Conservation (phyloP, 2,329 filamentous ascomycete species). For the Xylariales sp. region DNA sequence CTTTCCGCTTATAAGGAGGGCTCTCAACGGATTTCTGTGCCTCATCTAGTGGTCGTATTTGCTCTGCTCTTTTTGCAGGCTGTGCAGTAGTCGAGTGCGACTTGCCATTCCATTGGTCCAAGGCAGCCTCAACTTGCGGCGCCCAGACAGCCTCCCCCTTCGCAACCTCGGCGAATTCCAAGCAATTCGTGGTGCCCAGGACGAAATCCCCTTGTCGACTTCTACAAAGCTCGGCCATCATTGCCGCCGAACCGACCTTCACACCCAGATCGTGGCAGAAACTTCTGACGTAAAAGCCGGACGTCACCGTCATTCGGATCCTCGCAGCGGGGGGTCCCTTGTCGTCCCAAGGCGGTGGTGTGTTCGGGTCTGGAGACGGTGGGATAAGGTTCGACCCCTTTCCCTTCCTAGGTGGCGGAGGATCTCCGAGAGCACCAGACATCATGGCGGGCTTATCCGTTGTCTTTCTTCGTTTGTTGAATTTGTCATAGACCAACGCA, state of each 20-base stretch:
- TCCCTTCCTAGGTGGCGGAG: conserved; percentile 38
- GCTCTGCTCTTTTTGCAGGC: conserved; percentile 4
- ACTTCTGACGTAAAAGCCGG: conserved; percentile 93
- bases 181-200: conserved; percentile 63
- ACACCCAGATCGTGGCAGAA: conserved; percentile 87
- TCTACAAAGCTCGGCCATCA: conserved; percentile 82
- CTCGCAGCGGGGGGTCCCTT: conserved; percentile 70
- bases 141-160: conserved; percentile 80
- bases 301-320: conserved; percentile 87
- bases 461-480: conserved; percentile 32
- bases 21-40: conserved; percentile 9
- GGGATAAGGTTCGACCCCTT: conserved; percentile 52
- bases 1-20: conserved; percentile 11
- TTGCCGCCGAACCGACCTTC: conserved; percentile 72
- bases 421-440: conserved; percentile 52
- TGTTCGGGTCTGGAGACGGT: conserved; percentile 38
- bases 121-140: conserved; percentile 59
- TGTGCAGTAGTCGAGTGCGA: not conserved
- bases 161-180: conserved; percentile 73
- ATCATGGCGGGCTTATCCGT: conserved; percentile 42
- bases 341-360: conserved; percentile 53
- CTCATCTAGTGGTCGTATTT: not conserved
- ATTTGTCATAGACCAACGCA: conserved; percentile 48
- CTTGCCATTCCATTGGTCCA: conserved; percentile 36
- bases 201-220: conserved; percentile 78